These are phyloP conservation scores for Septoria petroselini DNA, from an alignment of 2,329 filamentous ascomycete species.

Conservation along the genomic window DNA sequence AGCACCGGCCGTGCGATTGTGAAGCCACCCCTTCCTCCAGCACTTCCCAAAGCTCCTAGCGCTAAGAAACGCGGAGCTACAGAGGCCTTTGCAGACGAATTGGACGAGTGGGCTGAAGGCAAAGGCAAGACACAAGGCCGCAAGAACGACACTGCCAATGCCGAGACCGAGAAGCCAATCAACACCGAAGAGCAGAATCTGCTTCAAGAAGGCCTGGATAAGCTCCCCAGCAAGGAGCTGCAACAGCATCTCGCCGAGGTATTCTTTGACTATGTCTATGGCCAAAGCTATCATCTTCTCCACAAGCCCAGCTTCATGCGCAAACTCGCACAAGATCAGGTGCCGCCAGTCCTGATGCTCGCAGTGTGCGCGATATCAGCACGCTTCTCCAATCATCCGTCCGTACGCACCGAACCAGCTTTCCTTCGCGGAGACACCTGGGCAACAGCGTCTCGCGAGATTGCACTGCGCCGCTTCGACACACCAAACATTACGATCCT, in stretches of 20 bases:
- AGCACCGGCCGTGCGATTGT: constrained; percentile 76
- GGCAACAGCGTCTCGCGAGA: constrained; percentile 82
- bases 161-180: constrained; percentile 19
- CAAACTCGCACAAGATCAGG: constrained; percentile 70
- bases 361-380: constrained; percentile 94
- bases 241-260: constrained; percentile 92
- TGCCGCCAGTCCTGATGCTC: constrained; percentile 88
- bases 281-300: constrained; percentile 87
- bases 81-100: constrained; percentile 78
- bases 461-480: constrained; percentile 83
- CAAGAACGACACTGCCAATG: constrained; percentile 5
- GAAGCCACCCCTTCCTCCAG: constrained; percentile 68
- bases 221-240: constrained; percentile 77
- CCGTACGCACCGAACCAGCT: constrained; percentile 69
- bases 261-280: constrained; percentile 94
- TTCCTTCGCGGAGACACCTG: constrained; percentile 89
- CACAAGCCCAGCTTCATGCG: constrained; percentile 98
- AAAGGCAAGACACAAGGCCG: background rate
- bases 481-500: constrained; percentile 95
- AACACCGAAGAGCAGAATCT: constrained; percentile 73
- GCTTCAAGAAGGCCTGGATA: constrained; percentile 76
- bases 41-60: constrained; percentile 53
- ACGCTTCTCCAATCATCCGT: constrained; percentile 86
- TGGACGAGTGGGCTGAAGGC: constrained; percentile 69
- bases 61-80: constrained; percentile 78